These are phyloP conservation scores for Neobulgaria alba DNA, from an alignment of 2,329 filamentous ascomycete genomes.

Conservation along the genomic window DNA sequence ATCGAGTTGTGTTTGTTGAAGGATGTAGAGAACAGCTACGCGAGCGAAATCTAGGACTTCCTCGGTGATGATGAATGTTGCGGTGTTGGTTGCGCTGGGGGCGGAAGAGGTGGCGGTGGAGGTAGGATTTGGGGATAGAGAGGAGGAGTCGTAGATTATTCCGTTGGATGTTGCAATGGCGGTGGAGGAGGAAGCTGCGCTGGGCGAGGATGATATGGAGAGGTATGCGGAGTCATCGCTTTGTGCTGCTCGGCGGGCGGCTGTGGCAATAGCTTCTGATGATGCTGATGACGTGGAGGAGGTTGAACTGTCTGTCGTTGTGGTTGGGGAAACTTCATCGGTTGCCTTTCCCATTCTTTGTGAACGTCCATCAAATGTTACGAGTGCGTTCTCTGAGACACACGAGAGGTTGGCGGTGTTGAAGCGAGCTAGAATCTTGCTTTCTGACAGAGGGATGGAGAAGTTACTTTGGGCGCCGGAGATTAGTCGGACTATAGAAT, in stretches of 20 bases:
- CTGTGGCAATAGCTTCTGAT: not conserved
- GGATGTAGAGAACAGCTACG: constrained; percentile 51
- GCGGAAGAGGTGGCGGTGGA: constrained; percentile 10
- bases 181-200: not conserved
- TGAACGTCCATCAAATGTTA: constrained; percentile 63
- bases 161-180: constrained; percentile 2
- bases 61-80: constrained; percentile 42
- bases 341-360: constrained; percentile 13
- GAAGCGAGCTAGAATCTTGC: constrained; percentile 65
- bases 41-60: constrained; percentile 55
- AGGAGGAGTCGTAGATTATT: constrained; percentile 5
- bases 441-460: constrained; percentile 63
- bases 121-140: constrained; percentile 4
- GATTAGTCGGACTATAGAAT: constrained; percentile 68
- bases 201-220: too few species aligned
- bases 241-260: not conserved
- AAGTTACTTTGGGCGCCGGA: constrained; percentile 57
- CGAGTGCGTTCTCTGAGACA: constrained; percentile 74
- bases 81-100: not conserved
- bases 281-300: constrained; percentile 1
- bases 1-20: constrained; percentile 45
- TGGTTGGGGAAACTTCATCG: constrained; percentile 5
- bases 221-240: not conserved
- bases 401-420: constrained; percentile 71
- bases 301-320: constrained; percentile 7